Percentiles rank a stretch among this genome's conserved stretches.
phyloP scores from a whole-genome alignment of 1,284 basidiomycete species.

The Kalmanozyma brasiliensis region DNA sequence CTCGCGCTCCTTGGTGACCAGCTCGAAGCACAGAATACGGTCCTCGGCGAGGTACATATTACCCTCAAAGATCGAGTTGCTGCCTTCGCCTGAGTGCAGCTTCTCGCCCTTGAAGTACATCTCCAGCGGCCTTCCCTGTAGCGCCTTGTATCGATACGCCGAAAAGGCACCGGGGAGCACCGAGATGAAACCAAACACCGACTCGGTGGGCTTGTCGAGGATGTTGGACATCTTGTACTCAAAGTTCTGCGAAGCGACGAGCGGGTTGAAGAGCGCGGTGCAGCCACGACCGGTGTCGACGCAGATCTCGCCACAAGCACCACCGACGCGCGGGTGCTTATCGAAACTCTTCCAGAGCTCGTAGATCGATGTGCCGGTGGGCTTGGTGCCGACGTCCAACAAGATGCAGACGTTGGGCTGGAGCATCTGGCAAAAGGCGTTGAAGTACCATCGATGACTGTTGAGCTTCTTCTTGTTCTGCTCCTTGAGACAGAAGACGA shows the following conservation, averaged over 20 bases:
- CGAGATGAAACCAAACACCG: slow-evolving; percentile 86
- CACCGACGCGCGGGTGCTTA: slow-evolving; percentile 92
- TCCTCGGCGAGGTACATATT: slow-evolving; percentile 67
- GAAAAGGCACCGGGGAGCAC: slow-evolving; percentile 93
- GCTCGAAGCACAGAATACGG: slow-evolving; percentile 65
- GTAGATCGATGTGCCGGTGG: slow-evolving; percentile 76
- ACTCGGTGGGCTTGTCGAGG: slow-evolving; percentile 73
- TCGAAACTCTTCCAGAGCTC: slow-evolving; percentile 97
- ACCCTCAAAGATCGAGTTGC: slow-evolving; percentile 60
- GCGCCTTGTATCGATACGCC: slow-evolving; percentile 80
- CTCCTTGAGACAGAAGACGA: slow-evolving; percentile 67
- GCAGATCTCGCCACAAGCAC: slow-evolving; percentile 94
- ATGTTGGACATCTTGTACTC: slow-evolving; percentile 66
- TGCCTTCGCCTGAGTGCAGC: slow-evolving; percentile 69
- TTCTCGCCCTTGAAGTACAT: slow-evolving; percentile 93
- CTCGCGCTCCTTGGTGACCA: slow-evolving; percentile 68
- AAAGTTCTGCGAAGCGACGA: slow-evolving; percentile 73
- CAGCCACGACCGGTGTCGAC: slow-evolving; percentile 83
- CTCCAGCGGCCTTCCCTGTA: slow-evolving; percentile 84
- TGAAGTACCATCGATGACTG: slow-evolving; percentile 65
- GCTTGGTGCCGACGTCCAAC: slow-evolving; percentile 93
- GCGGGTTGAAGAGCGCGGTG: slow-evolving; percentile 73
- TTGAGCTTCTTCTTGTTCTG: slow-evolving; percentile 65
- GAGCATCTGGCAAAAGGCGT: slow-evolving; percentile 68
- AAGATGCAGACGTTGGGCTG: slow-evolving; percentile 89